Conservation (phyloP, 164 flowering plant genomes). For the Magnolia sinica region DNA sequence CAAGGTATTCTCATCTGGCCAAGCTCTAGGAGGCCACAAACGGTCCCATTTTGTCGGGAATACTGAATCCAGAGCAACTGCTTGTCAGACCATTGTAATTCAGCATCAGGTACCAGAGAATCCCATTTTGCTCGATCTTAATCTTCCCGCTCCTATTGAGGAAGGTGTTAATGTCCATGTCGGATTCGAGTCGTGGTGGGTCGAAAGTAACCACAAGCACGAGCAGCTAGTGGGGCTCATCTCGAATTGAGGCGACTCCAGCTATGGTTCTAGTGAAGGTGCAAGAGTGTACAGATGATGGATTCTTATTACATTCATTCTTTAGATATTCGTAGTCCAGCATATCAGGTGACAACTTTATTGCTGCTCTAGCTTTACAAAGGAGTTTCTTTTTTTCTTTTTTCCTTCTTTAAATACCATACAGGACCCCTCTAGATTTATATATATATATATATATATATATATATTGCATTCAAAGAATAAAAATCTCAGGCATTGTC, state of each 20-base stretch:
- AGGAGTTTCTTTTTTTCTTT: neutral
- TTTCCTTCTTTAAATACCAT: neutral
- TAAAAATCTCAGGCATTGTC: too few relatives aligned
- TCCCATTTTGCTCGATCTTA: slow-evolving; percentile 50
- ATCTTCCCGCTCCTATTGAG: slow-evolving; percentile 58
- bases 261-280: slow-evolving; percentile 6
- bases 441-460: too few relatives aligned
- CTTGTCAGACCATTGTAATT: slow-evolving; percentile 22
- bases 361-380: neutral
- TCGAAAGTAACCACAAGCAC: slow-evolving; percentile 22
- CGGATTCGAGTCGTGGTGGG: slow-evolving; percentile 30
- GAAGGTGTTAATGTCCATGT: slow-evolving; percentile 30
- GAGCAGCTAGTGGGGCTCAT: slow-evolving; percentile 25
- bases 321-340: slow-evolving; percentile 11
- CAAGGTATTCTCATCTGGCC: slow-evolving; percentile 59
- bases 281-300: slow-evolving; percentile 33
- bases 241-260: slow-evolving; percentile 13
- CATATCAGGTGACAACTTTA: neutral
- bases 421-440: too few relatives aligned
- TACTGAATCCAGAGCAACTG: slow-evolving; percentile 16
- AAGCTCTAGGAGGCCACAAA: slow-evolving; percentile 76
- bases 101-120: slow-evolving; percentile 28
- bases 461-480: too few relatives aligned
- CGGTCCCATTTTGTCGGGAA: slow-evolving; percentile 52
- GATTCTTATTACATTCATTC: slow-evolving; percentile 25